These are phyloP conservation scores for Alternaria ethzedia DNA, from an alignment of 2,329 filamentous ascomycete species.

Conservation along the genomic window DNA sequence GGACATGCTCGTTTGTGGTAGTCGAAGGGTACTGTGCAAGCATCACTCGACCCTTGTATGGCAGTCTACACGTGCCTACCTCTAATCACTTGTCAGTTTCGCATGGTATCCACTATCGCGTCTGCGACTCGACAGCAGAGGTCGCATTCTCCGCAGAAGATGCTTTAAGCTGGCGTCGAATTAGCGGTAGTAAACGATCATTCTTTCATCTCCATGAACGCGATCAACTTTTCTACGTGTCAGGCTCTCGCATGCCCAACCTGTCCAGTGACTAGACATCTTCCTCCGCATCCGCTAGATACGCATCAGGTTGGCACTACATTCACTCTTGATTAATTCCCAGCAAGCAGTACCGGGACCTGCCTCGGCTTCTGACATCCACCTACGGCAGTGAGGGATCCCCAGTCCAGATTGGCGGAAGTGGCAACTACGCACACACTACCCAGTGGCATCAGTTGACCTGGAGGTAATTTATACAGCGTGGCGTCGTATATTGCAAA, in stretches of 20 bases:
- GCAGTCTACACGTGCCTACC: slow-evolving; percentile 5
- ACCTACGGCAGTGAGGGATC: slow-evolving; percentile 17
- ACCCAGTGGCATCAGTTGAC: slow-evolving; percentile 18
- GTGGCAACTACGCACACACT: no score
- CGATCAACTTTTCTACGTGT: background rate
- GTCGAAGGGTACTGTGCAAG: background rate
- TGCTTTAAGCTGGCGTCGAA: background rate
- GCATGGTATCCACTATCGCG: background rate
- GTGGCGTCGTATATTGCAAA: slow-evolving; percentile 25
- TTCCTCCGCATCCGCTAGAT: background rate
- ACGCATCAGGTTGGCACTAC: background rate
- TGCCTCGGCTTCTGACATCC: slow-evolving; percentile 18
- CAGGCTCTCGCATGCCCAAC: background rate
- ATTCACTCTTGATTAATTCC: background rate
- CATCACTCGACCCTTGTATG: background rate
- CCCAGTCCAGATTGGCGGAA: slow-evolving; percentile 7
- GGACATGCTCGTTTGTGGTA: slow-evolving; percentile 13
- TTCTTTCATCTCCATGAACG: background rate
- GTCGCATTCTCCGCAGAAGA: background rate
- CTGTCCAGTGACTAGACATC: background rate
- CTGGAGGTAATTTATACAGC: slow-evolving; percentile 22
- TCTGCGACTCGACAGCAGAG: background rate
- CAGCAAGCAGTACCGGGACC: slow-evolving; percentile 9
- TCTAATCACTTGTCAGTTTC: background rate
- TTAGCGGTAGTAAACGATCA: background rate